Evolutionary conservation across 2,329 filamentous ascomycete species (phyloP), one percentile per base, ranked within the genome.

Genomic region (Ophiostoma sp.): DNA sequence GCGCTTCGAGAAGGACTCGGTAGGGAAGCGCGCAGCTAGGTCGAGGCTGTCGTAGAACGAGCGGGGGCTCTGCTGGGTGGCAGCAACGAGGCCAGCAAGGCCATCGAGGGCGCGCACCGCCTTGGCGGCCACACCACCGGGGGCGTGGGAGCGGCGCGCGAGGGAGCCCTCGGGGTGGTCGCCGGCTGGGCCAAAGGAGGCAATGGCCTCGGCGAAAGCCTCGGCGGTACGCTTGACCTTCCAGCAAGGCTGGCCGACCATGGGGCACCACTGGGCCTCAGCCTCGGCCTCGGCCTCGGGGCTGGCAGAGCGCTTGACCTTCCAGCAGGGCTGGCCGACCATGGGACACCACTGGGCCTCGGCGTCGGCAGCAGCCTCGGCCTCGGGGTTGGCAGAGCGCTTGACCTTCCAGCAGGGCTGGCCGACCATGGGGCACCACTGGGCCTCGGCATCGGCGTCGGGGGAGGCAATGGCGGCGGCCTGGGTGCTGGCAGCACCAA

Each of bases 211-310:
- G 63, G 63, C 63, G 12, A 64, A 64, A 9, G 72, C 66, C 42
- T 76, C 73, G 70, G 76, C 74, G n/a, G 77, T 78, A 71, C 66
- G 63, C 66, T 69, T 67, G 40, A 64, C 52, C 27, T 49, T 65
- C 44, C 45, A 65, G 78, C 82, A 83, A 40, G 76, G 71, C 71
- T 79, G 74, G 68, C 81, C 80, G 45, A 74, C 73, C 65, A 73
- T 69, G 73, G 80, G 82, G 72, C 65, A 66, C 14, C 14, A 66
- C 49, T 66, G 47, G 47, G 65, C 47, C 42, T 41, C 60, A 42
- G 60, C 60, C 16, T 18, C 38, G 7, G 60, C 60, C 60, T 63
- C 47, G 49, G 47, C 47, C 38, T 55, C 65, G 45, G 64, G 16
- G 44, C 4, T 9, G 5, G 44, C 44, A 11, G 69, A 62, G 44